These are phyloP conservation scores for Sherardia arvensis DNA, from an alignment of 257 asterid species.

Conservation along the genomic window DNA sequence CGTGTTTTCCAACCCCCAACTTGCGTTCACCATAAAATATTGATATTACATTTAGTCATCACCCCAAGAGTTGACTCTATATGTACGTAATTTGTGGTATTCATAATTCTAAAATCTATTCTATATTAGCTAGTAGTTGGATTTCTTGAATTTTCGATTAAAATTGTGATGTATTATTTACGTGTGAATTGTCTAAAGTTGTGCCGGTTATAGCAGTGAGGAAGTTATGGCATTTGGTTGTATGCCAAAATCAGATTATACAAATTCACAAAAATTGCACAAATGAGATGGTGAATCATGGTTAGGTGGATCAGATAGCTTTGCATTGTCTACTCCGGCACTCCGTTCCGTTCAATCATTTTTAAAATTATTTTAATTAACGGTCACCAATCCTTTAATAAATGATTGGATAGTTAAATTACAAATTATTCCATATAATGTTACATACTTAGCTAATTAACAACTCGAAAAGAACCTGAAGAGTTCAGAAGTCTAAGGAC, in stretches of 20 bases:
- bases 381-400: no score
- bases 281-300: neutral
- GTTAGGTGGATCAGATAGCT: neutral
- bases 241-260: neutral
- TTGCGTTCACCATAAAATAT: no score
- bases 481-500: no score
- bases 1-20: neutral
- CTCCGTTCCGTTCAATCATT: no score
- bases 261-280: neutral
- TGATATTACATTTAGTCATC: neutral
- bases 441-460: no score
- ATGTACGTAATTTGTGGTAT: neutral
- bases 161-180: neutral
- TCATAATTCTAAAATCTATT: neutral
- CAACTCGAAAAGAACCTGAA: no score
- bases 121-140: neutral
- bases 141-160: neutral
- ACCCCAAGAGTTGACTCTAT: neutral
- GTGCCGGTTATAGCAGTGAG: no score
- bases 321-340: neutral
- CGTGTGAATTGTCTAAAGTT: no score
- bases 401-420: no score
- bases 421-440: no score
- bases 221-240: neutral
- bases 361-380: no score